These are phyloP conservation scores for Asclepias syriaca DNA, from an alignment of 257 asterid genomes.

Conservation along the genomic window DNA sequence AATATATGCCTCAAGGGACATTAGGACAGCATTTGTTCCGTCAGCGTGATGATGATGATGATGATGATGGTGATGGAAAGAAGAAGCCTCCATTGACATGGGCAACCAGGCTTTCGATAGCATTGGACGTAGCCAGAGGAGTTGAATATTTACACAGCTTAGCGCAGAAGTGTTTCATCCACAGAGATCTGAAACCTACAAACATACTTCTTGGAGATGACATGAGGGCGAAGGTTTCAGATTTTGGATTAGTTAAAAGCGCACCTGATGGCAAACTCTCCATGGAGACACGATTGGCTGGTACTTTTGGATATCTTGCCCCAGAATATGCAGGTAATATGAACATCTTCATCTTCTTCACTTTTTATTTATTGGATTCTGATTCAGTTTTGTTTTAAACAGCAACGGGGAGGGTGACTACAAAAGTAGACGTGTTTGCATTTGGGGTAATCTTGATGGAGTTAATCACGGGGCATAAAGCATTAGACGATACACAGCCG, in stretches of 20 bases:
- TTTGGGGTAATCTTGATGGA: slow-evolving; percentile 92
- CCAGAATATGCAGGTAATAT: slow-evolving; percentile 74
- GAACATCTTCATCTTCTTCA: no score
- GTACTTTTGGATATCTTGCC: slow-evolving; percentile 96
- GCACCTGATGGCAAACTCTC: slow-evolving; percentile 65
- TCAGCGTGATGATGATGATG: slow-evolving; percentile 21
- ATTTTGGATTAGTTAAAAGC: slow-evolving; percentile 79
- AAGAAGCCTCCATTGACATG: slow-evolving; percentile 42
- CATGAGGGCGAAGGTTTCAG: slow-evolving; percentile 88
- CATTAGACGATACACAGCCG: slow-evolving; percentile 58
- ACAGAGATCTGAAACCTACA: slow-evolving; percentile 84
- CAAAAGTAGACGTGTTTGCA: slow-evolving; percentile 76
- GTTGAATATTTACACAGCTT: slow-evolving; percentile 81
- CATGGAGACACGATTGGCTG: slow-evolving; percentile 68
- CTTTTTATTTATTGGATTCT: background rate
- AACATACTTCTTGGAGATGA: slow-evolving; percentile 80
- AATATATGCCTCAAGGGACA: slow-evolving; percentile 87
- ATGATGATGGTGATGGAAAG: slow-evolving; percentile 7
- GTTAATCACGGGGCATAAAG: slow-evolving; percentile 61
- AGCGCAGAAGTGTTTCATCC: slow-evolving; percentile 82
- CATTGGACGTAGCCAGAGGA: slow-evolving; percentile 87
- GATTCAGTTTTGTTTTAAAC: slow-evolving; percentile 16
- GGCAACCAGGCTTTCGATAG: slow-evolving; percentile 70
- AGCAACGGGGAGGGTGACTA: slow-evolving; percentile 89
- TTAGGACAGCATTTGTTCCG: slow-evolving; percentile 56